Base-by-base conservation (phyloP, 192 early-diverging fungal genomes). In the Mortierella antarctica region DNA sequence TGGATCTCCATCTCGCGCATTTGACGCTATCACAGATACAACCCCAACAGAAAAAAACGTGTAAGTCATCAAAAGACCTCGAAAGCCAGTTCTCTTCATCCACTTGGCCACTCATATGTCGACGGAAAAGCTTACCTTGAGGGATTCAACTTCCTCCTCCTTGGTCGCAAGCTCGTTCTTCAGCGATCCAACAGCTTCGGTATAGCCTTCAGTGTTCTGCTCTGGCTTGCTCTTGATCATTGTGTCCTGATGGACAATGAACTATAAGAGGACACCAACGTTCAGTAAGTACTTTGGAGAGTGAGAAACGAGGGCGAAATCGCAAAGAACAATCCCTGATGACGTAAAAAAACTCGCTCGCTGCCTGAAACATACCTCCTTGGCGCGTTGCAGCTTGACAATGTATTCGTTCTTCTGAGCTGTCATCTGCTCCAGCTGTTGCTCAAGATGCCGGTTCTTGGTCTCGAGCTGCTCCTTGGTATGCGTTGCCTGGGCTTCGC, bases 1-100 rank as follows among this genome's bases (percentile, higher is more conserved):
- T 92, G 92, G 20, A 86, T 82, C 68, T 93, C 87, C 17, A 90
- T 87, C 69, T 96, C 94, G 51, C 87, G 83, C 61, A 93, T 83
- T 73, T 94, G 91, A 44, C 91, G 85, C 85, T 92, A 78, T 13
- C 6, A 40, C 12, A 53, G 17, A 17, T 11, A 45, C 31, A 53
- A 50, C 10, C 54, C 50, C 6, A 54, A 0, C 57, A 65, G 12
- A 52, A 42, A 65, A 23, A 56, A 63, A 64, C 21, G 67, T 48
- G 39, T 1, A 49, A 15, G 42, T 13, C 14, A 62, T 46, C 41
- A 66, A 44, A 44, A 31, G 48, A 45, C 31, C 10, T 17, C 12
- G 4, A 31, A 13, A 45, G 50, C 61, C 73, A 73, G 68, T 58
- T 85, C 81, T 63, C 67, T 58, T 9, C 65, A 53, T 40, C 67